Evolutionary conservation across 345 rosid genomes (phyloP).

Genomic region (Orychophragmus violaceus): DNA sequence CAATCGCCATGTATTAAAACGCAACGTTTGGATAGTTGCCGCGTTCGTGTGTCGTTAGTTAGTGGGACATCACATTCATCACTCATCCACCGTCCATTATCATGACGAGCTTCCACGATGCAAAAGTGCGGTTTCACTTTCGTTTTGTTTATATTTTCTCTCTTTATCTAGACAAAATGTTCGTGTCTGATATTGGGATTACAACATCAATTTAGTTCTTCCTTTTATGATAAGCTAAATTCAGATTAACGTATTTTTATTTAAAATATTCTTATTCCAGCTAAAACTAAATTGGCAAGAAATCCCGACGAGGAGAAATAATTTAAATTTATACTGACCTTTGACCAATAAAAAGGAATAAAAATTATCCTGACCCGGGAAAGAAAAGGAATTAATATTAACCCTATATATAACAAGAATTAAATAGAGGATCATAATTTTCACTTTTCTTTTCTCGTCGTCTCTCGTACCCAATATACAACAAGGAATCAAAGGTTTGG

Average conservation of each 20-base stretch:
- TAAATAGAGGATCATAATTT: neutral
- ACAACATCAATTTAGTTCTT: neutral
- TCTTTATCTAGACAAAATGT: neutral
- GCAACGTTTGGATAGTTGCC: neutral
- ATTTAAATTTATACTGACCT: neutral
- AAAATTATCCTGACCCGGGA: neutral
- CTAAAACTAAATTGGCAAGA: neutral
- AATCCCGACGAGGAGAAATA: neutral
- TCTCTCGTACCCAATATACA: neutral
- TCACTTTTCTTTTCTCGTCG: neutral
- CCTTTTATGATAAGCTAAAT: neutral
- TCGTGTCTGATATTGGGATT: neutral
- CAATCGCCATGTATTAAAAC: neutral
- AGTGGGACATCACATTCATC: neutral
- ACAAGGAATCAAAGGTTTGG: constrained; percentile 23
- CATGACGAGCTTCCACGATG: neutral
- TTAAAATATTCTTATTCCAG: neutral
- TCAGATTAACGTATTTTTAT: neutral
- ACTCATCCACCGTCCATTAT: neutral
- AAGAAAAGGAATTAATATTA: neutral
- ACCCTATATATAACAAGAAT: neutral
- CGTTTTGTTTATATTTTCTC: neutral
- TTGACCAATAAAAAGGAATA: neutral
- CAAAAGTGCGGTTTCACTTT: neutral
- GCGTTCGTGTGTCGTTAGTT: neutral